These are phyloP conservation scores for Dissophora ornata DNA, from an alignment of 192 early-diverging fungal species.

Conservation along the genomic window DNA sequence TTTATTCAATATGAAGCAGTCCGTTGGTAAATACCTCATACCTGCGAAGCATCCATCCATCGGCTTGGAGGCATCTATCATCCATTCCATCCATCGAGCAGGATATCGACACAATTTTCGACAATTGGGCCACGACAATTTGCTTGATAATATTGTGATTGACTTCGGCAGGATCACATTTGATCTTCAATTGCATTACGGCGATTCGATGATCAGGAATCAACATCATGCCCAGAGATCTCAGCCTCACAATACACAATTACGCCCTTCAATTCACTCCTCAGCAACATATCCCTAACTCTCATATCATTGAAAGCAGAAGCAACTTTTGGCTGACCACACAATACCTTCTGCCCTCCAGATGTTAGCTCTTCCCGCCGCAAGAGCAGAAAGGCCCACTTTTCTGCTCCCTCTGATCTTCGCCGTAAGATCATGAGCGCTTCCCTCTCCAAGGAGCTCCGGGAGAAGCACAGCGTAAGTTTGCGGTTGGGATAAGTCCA, in stretches of 20 bases:
- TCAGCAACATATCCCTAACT: no score
- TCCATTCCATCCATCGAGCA: background rate
- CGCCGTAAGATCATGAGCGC: constrained; percentile 98
- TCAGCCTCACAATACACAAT: no score
- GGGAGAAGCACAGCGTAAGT: constrained; percentile 92
- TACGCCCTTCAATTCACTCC: no score
- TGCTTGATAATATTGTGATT: no score
- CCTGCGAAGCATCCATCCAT: constrained; percentile 29
- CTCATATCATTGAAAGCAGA: background rate
- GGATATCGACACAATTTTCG: background rate
- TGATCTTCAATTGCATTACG: no score
- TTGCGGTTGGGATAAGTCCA: constrained; percentile 55
- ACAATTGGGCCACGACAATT: no score
- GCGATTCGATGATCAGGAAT: no score
- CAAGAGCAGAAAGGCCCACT: constrained; percentile 98
- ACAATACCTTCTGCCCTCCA: constrained; percentile 26
- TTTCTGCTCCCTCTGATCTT: constrained; percentile 93
- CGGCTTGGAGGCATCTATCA: background rate
- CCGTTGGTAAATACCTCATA: constrained; percentile 38
- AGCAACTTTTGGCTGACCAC: constrained; percentile 38
- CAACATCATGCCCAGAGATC: no score
- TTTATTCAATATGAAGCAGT: constrained; percentile 56
- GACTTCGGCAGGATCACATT: no score
- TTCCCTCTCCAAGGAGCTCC: constrained; percentile 97
- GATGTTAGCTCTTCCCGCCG: constrained; percentile 92